Evolutionary conservation across 1,139 yeast species (phyloP).

Genomic region (Pichia sp.): DNA sequence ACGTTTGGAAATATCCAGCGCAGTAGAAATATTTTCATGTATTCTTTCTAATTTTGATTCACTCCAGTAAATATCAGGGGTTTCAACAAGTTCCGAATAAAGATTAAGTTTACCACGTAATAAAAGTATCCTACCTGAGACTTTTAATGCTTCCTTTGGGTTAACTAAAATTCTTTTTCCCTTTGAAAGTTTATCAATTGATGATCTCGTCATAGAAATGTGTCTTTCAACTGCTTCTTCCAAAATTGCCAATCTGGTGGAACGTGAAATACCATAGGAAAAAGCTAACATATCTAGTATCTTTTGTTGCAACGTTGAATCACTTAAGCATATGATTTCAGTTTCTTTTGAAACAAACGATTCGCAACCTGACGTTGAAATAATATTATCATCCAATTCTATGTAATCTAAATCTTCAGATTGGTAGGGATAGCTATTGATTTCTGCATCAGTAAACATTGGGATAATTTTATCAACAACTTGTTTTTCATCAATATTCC

Average conservation of each 20-base stretch:
- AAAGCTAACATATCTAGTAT: conserved; percentile 80
- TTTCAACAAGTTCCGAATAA: conserved; percentile 84
- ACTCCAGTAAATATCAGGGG: conserved; percentile 90
- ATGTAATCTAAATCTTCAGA: conserved; percentile 84
- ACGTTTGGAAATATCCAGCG: conserved; percentile 69
- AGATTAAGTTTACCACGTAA: conserved; percentile 76
- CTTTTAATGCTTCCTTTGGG: conserved; percentile 57
- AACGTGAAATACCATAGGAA: conserved; percentile 78
- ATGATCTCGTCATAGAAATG: conserved; percentile 51
- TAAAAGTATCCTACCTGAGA: conserved; percentile 68
- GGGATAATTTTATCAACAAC: conserved; percentile 40
- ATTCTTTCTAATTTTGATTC: conserved; percentile 78
- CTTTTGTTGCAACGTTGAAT: conserved; percentile 39
- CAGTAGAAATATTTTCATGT: conserved; percentile 62
- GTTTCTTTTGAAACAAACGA: conserved; percentile 13
- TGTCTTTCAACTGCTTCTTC: conserved; percentile 69
- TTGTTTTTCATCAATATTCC: conserved; percentile 61
- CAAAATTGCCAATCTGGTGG: conserved; percentile 74
- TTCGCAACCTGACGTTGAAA: neutral
- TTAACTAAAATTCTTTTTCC: conserved; percentile 54
- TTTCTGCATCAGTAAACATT: conserved; percentile 41
- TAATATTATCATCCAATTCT: conserved; percentile 38
- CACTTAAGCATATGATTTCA: conserved; percentile 26
- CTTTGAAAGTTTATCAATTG: conserved; percentile 59
- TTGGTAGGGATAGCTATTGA: conserved; percentile 50